Evolutionary conservation across 2,329 filamentous ascomycete species (phyloP).

Genomic region (Herpotrichia juniperi): DNA sequence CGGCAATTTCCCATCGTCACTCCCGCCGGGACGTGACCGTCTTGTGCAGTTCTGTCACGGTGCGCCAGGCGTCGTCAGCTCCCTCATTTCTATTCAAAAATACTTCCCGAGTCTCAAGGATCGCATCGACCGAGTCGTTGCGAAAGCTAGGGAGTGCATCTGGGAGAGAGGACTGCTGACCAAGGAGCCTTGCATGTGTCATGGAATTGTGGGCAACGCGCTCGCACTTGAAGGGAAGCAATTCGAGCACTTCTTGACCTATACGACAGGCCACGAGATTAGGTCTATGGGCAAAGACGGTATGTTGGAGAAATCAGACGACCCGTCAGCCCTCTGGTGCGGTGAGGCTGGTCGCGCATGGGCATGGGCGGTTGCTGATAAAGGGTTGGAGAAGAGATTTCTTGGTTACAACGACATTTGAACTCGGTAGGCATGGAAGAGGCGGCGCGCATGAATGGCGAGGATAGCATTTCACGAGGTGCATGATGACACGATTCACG

Average conservation of each 20-base stretch:
- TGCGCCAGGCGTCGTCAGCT: conserved; percentile 66
- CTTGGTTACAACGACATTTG: conserved; percentile 59
- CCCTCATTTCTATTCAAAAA: conserved; percentile 61
- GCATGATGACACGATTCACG: conserved; percentile 30
- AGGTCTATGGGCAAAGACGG: conserved; percentile 59
- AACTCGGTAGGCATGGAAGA: conserved; percentile 4
- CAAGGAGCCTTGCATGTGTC: conserved; percentile 70
- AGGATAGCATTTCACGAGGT: conserved; percentile 14
- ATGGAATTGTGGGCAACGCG: conserved; percentile 70
- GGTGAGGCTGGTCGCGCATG: conserved; percentile 57
- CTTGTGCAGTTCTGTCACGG: conserved; percentile 73
- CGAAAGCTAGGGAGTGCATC: conserved; percentile 58
- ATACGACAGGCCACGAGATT: conserved; percentile 63
- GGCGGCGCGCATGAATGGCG: neutral
- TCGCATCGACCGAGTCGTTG: conserved; percentile 60
- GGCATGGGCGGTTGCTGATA: conserved; percentile 55
- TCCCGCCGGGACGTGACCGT: conserved; percentile 55
- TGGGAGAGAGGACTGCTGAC: conserved; percentile 65
- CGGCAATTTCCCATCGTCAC: conserved; percentile 68
- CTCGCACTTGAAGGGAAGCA: conserved; percentile 58
- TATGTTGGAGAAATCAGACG: conserved; percentile 58
- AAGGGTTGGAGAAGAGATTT: conserved; percentile 52
- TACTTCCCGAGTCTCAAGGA: conserved; percentile 62
- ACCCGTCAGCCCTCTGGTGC: conserved; percentile 58
- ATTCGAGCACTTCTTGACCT: conserved; percentile 64